Percentiles rank a stretch among this genome's conserved stretches.
These are phyloP conservation scores for Myrica gale DNA, from an alignment of 306 rosid genomes.

Conservation along the genomic window DNA sequence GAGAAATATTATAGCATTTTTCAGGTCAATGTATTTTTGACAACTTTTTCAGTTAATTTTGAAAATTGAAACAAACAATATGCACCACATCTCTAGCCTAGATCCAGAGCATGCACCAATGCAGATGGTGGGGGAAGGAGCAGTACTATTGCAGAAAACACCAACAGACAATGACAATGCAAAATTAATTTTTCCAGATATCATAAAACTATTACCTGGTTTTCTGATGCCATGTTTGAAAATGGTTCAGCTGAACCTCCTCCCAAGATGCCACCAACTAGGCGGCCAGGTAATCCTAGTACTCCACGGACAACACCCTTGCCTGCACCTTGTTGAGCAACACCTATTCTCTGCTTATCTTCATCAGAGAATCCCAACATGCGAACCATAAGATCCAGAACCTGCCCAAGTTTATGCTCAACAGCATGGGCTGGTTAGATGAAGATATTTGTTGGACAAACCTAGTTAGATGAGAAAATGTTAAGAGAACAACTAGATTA, in stretches of 20 bases:
- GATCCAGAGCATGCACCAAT: not conserved
- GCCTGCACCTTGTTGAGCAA: conserved; percentile 78
- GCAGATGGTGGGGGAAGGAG: not conserved
- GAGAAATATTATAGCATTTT: not conserved
- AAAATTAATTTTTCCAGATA: not conserved
- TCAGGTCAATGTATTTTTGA: not conserved
- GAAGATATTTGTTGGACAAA: conserved; percentile 6
- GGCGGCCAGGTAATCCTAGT: conserved; percentile 87
- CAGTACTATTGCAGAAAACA: not conserved
- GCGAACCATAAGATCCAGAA: conserved; percentile 94
- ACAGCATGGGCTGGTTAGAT: conserved; percentile 18
- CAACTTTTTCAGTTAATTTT: not conserved
- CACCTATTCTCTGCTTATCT: conserved; percentile 90
- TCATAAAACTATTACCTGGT: conserved; percentile 49
- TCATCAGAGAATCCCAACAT: conserved; percentile 93
- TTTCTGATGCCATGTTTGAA: conserved; percentile 55
- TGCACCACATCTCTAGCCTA: not conserved
- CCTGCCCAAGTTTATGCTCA: conserved; percentile 45
- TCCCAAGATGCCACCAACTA: conserved; percentile 90
- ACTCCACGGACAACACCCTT: conserved; percentile 98
- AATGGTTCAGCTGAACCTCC: conserved; percentile 59
- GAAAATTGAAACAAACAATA: no score
- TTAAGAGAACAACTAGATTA: not conserved
- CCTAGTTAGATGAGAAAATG: not conserved
- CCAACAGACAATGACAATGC: not conserved